phyloP scores from a whole-genome alignment of 176 grass and related monocot species.

The Aegilops longissima region DNA sequence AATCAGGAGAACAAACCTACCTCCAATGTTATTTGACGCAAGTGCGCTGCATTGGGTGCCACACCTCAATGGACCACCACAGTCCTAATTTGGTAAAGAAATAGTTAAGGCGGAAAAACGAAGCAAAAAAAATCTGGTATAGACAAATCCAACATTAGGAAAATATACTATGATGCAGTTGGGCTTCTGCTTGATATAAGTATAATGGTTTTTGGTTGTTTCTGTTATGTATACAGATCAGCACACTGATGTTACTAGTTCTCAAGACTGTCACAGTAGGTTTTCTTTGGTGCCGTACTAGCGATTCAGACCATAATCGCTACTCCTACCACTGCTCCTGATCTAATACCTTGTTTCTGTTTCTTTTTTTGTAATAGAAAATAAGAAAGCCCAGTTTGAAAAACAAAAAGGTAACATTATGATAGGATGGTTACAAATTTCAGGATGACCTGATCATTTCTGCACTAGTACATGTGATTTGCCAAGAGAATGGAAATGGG shows the following conservation, averaged over 20 bases:
- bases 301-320: not conserved
- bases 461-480: not conserved
- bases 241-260: not conserved
- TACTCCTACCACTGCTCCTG: not conserved
- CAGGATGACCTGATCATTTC: not conserved
- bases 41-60: slow-evolving; percentile 77
- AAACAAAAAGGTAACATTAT: not conserved
- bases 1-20: slow-evolving; percentile 38
- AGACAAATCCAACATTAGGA: not conserved
- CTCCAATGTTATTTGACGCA: slow-evolving; percentile 67
- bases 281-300: not conserved
- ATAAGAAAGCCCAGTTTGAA: not conserved
- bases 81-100: slow-evolving; percentile 54
- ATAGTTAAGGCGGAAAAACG: not conserved
- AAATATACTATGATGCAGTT: not conserved
- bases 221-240: not conserved
- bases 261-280: not conserved
- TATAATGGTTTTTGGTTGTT: not conserved
- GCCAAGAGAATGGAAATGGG: not conserved
- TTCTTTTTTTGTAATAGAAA: not conserved
- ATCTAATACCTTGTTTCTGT: not conserved
- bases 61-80: slow-evolving; percentile 78
- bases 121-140: not conserved
- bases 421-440: not conserved
- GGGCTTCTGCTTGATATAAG: not conserved